A percentile compares a stretch with the other conserved stretches of the same genome.
Conservation (phyloP, 2,329 filamentous ascomycete genomes). For the Talaromyces islandicus region DNA sequence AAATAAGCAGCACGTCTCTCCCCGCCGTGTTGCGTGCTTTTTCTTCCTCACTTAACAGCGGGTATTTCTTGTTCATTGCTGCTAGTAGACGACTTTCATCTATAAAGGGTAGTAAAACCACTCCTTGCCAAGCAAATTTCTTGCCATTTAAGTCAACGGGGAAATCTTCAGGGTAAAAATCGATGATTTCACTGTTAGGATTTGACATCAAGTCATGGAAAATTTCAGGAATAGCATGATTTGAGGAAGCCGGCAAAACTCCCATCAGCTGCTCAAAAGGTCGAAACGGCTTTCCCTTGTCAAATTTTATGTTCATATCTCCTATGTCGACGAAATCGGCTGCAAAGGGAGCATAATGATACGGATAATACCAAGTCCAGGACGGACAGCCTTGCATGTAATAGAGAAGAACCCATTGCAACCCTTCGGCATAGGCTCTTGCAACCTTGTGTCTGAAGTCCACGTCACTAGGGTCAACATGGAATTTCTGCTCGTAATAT, state of each 20-base stretch:
- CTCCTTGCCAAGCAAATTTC: conserved; percentile 97
- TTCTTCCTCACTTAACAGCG: conserved; percentile 70
- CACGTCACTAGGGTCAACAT: conserved; percentile 71
- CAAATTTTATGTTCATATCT: conserved; percentile 73
- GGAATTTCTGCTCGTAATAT: conserved; percentile 96
- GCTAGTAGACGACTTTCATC: conserved; percentile 79
- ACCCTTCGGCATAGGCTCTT: conserved; percentile 84
- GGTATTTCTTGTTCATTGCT: conserved; percentile 79
- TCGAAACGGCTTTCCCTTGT: conserved; percentile 76
- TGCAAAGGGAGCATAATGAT: conserved; percentile 96
- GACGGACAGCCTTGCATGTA: conserved; percentile 98
- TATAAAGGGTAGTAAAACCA: conserved; percentile 90
- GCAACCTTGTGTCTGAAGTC: conserved; percentile 87
- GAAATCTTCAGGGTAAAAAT: conserved; percentile 96
- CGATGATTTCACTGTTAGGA: conserved; percentile 82
- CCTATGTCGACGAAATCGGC: conserved; percentile 83
- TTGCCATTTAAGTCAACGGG: conserved; percentile 92
- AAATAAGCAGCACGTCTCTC: conserved; percentile 75
- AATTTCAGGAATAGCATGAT: conserved; percentile 78
- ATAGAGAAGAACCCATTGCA: conserved; percentile 92
- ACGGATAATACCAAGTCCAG: conserved; percentile 99
- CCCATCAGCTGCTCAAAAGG: conserved; percentile 99
- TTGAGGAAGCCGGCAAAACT: conserved; percentile 86
- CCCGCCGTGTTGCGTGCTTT: conserved; percentile 71
- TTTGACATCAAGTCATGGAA: conserved; percentile 91